Evolutionary conservation across 768 basidiomycete species (phyloP), one percentile per base, ranked within the genome.

Genomic region (Boletus fagicola): DNA sequence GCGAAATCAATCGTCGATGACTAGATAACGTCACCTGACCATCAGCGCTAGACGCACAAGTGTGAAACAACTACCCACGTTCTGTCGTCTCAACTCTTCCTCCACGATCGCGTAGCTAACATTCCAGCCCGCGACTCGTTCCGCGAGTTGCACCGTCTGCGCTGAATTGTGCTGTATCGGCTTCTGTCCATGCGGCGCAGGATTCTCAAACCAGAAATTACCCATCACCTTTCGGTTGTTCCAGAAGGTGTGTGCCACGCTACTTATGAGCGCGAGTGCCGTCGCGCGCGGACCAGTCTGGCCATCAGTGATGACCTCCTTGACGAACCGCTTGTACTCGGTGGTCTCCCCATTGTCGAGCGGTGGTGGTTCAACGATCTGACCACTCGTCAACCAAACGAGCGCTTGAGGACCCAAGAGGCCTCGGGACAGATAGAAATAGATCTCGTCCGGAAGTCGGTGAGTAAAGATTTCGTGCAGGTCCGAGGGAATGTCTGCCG

Each of bases 1-100:
- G 89, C 87, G 66, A 99, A 93, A 74, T 99, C 96, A 68, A 98
- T 98, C 13, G 96, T 99, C 0, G 96, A 91, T 8, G 96, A 98
- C 94, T 98, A 55, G 36, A 60, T 38, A 52, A 51, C 18, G 51
- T 58, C 62, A 46, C 65, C 57, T 49, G 62, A 59, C 67, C 47
- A 61, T 68, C 69, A 72, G 56, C 65, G 57, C 24, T 33, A 53
- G 61, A 44, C 70, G 66, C 68, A 59, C 62, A 62, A 30, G 43
- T 36, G 47, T 43, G 48, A 35, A 51, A 40, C 40, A 48, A 59
- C 61, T 42, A 75, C 94, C 79, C 75, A 97, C 96, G 74, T 96
- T 95, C 77, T 98, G 97, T 72, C 95, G 82, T 73, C 97, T 83
- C 64, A 98, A 74, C 74, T 99, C 96, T 67, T 96, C 91, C 75